These are phyloP conservation scores for Aspergillus japonicus DNA, from an alignment of 2,329 filamentous ascomycete species.

Conservation along the genomic window DNA sequence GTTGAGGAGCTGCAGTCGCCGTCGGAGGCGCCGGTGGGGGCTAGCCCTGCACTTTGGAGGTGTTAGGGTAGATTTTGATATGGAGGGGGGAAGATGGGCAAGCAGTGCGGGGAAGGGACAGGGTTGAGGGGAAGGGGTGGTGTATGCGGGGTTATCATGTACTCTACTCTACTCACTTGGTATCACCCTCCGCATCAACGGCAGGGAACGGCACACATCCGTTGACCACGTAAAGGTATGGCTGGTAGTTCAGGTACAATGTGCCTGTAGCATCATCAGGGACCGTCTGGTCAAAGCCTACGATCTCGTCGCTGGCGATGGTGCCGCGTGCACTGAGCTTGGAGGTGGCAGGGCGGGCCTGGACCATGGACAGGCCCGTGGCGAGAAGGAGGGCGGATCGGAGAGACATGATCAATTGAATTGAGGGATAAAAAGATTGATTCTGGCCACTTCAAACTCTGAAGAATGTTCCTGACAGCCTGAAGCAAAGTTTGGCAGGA, in stretches of 20 bases:
- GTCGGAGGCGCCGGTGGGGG: conserved; percentile 39
- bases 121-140: background rate
- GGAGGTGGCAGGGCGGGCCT: background rate
- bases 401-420: conserved; percentile 1
- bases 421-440: background rate
- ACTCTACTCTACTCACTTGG: conserved; percentile 44
- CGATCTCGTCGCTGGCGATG: conserved; percentile 49
- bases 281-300: conserved; percentile 55
- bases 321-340: conserved; percentile 35
- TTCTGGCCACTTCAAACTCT: background rate
- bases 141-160: background rate
- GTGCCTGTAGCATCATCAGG: conserved; percentile 49
- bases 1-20: conserved; percentile 45
- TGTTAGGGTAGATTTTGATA: background rate
- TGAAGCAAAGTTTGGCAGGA: background rate
- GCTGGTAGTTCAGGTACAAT: conserved; percentile 57
- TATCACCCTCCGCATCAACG: conserved; percentile 59
- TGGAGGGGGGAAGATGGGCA: background rate
- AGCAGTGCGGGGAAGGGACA: background rate
- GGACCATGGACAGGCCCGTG: conserved; percentile 3
- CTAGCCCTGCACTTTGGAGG: conserved; percentile 42
- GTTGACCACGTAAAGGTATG: conserved; percentile 54
- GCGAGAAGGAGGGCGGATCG: conserved; percentile 9
- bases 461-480: background rate
- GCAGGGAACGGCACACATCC: conserved; percentile 65